Evolutionary conservation across 2,329 filamentous ascomycete genomes (phyloP).

Genomic region (Cadophora sp.): DNA sequence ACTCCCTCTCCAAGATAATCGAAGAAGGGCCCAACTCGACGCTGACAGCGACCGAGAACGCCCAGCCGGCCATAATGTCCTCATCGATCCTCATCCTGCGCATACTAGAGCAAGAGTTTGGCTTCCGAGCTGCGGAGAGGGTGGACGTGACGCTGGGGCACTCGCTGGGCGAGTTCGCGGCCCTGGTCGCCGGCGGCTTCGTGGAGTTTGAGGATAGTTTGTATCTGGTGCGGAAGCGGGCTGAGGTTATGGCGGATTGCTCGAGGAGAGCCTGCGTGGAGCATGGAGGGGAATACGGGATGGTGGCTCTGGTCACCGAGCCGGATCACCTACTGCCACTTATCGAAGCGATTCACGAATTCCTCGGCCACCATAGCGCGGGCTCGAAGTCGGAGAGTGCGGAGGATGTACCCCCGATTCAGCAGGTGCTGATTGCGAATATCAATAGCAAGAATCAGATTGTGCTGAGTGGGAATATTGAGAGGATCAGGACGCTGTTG

Average conservation of each 20-base stretch:
- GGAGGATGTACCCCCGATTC: constrained; percentile 74
- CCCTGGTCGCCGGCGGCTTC: constrained; percentile 84
- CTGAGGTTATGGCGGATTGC: constrained; percentile 83
- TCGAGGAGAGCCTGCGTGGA: constrained; percentile 69
- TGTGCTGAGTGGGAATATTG: constrained; percentile 86
- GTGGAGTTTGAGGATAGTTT: constrained; percentile 80
- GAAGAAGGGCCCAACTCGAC: constrained; percentile 77
- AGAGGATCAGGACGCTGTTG: constrained; percentile 80
- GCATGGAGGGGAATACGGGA: constrained; percentile 85
- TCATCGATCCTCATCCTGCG: constrained; percentile 89
- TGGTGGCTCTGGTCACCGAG: constrained; percentile 92
- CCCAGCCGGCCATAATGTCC: constrained; percentile 96
- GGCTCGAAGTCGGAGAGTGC: constrained; percentile 72
- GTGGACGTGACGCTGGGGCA: constrained; percentile 89
- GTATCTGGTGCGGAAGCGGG: constrained; percentile 76
- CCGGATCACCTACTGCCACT: constrained; percentile 74
- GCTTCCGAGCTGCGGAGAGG: constrained; percentile 72
- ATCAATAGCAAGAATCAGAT: constrained; percentile 97
- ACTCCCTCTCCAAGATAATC: constrained; percentile 79
- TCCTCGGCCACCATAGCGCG: constrained; percentile 73
- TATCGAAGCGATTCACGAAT: constrained; percentile 77
- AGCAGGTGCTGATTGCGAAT: constrained; percentile 91
- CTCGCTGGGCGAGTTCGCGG: constrained; percentile 91
- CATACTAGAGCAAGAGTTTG: constrained; percentile 85
- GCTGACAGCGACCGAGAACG: constrained; percentile 83